These are phyloP conservation scores for Carex sylvatica DNA, from an alignment of 202 grass and related monocot genomes.

Conservation along the genomic window DNA sequence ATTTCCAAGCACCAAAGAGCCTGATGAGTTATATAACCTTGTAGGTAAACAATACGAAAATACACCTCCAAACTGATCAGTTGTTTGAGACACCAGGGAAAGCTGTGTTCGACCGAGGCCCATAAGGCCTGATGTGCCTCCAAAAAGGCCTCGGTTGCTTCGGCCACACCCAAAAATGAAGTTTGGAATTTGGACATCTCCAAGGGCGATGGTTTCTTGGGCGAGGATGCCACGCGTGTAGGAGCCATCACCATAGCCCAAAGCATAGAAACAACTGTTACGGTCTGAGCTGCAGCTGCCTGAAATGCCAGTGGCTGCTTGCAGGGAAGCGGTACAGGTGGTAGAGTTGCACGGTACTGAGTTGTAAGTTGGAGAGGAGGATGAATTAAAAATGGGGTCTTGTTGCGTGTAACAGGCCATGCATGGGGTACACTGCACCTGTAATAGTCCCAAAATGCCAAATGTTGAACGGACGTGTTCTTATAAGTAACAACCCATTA, in stretches of 20 bases:
- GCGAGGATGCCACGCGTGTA: conserved; percentile 70
- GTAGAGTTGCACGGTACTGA: conserved; percentile 67
- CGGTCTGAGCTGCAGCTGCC: conserved; percentile 37
- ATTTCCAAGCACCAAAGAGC: conserved; percentile 58
- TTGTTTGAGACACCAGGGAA: conserved; percentile 65
- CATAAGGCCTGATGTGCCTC: conserved; percentile 74
- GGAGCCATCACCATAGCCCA: conserved; percentile 76
- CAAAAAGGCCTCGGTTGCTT: conserved; percentile 81
- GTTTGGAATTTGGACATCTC: conserved; percentile 32
- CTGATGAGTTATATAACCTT: conserved; percentile 31
- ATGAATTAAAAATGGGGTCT: conserved; percentile 72
- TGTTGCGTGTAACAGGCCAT: conserved; percentile 53
- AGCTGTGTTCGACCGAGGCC: conserved; percentile 73
- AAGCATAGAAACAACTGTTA: conserved; percentile 60
- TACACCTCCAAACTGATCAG: conserved; percentile 51
- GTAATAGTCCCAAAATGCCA: background rate
- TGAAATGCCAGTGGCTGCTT: conserved; percentile 57
- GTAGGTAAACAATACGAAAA: conserved; percentile 86
- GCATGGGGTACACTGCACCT: conserved; percentile 76
- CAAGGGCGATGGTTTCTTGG: conserved; percentile 55
- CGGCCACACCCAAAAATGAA: conserved; percentile 83
- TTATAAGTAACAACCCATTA: background rate
- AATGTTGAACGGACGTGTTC: background rate
- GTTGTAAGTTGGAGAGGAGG: conserved; percentile 51
- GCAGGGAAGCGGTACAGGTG: conserved; percentile 49